phyloP scores from a whole-genome alignment of 768 basidiomycete genomes.

The Termitomyces sp. region DNA sequence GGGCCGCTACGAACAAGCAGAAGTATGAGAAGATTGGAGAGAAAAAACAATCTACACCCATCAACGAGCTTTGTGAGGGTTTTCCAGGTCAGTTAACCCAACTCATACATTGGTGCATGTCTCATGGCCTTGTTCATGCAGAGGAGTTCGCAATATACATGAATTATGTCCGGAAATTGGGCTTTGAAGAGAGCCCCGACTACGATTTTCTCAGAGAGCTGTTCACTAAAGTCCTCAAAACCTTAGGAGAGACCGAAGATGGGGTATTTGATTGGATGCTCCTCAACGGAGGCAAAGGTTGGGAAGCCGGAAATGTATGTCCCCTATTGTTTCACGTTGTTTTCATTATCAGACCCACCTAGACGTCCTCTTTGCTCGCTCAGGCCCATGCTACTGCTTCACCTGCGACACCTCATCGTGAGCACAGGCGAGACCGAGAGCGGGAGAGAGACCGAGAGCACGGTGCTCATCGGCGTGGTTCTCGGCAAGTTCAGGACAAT shows the following conservation, averaged over 20 bases:
- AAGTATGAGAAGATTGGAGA: constrained; percentile 99
- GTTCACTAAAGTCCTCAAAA: constrained; percentile 89
- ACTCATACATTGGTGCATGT: not conserved
- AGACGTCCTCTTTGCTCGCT: constrained; percentile 43
- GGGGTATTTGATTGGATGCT: constrained; percentile 96
- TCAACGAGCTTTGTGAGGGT: constrained; percentile 91
- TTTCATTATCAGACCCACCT: constrained; percentile 11
- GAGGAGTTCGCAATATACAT: constrained; percentile 99
- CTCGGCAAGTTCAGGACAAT: constrained; percentile 56
- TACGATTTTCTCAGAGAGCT: constrained; percentile 97
- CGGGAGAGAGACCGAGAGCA: constrained; percentile 55
- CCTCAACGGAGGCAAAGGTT: constrained; percentile 90
- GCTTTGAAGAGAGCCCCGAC: constrained; percentile 96
- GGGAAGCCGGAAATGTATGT: constrained; percentile 86
- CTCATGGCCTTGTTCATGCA: constrained; percentile 49
- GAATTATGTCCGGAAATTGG: constrained; percentile 98
- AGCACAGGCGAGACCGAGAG: constrained; percentile 57
- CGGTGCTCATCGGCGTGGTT: constrained; percentile 46
- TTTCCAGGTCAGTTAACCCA: constrained; percentile 69
- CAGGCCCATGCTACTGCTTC: constrained; percentile 54
- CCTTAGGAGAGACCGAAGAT: constrained; percentile 84
- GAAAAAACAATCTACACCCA: constrained; percentile 94
- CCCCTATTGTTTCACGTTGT: constrained; percentile 6
- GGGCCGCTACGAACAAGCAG: constrained; percentile 98
- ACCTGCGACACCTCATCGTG: constrained; percentile 52